These are phyloP conservation scores for Dicorynia guianensis DNA, from an alignment of 306 rosid species.

Conservation along the genomic window DNA sequence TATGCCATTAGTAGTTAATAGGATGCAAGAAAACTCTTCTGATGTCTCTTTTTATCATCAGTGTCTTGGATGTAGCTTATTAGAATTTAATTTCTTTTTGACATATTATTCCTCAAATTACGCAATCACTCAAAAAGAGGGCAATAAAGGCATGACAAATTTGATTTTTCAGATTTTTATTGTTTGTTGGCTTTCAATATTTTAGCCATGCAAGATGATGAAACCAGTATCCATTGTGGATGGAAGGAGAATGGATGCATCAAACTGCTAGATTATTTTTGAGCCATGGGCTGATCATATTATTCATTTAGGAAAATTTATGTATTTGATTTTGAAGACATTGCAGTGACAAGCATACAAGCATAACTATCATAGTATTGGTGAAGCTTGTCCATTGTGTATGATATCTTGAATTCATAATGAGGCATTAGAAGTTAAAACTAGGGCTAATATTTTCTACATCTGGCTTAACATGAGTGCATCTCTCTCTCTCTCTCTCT, in stretches of 20 bases:
- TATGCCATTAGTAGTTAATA: neutral
- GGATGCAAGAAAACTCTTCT: constrained; percentile 7
- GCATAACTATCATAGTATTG: neutral
- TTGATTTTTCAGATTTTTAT: neutral
- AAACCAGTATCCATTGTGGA: constrained; percentile 4
- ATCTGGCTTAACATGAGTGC: neutral
- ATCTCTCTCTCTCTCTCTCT: neutral
- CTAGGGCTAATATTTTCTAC: neutral
- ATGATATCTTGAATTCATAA: neutral
- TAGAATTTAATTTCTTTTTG: constrained; percentile 1
- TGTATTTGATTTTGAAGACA: neutral
- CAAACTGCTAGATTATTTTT: constrained; percentile 5
- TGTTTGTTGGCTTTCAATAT: constrained; percentile 33
- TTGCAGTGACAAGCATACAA: constrained; percentile 1
- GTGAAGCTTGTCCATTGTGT: neutral
- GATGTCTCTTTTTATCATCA: neutral
- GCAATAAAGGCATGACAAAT: neutral
- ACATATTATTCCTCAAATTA: constrained; percentile 45
- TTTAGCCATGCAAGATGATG: constrained; percentile 27
- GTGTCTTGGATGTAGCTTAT: neutral
- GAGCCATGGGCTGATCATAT: constrained; percentile 8
- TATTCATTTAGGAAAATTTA: constrained; percentile 14
- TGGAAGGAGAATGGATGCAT: neutral
- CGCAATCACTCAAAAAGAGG: neutral
- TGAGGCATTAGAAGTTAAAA: neutral